A percentile compares a stretch with the other conserved stretches of the same genome.
Conservation (phyloP, 768 basidiomycete genomes). For the Nevesoporus exiguus region DNA sequence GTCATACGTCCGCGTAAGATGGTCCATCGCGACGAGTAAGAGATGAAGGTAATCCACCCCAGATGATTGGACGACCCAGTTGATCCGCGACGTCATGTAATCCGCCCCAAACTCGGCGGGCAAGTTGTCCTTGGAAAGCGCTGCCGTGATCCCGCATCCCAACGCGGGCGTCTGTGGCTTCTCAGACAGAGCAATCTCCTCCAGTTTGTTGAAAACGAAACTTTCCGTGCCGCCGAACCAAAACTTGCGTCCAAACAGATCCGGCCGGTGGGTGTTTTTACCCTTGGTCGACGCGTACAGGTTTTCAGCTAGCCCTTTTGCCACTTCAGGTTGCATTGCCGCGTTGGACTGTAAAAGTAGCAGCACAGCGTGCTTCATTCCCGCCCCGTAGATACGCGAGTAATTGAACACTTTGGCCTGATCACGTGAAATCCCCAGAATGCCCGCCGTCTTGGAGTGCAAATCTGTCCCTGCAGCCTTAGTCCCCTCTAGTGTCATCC, state of each 20-base stretch:
- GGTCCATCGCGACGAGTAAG: constrained; percentile 91
- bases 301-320: constrained; percentile 75
- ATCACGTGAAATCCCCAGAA: constrained; percentile 89
- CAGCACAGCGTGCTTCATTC: constrained; percentile 88
- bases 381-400: constrained; percentile 97
- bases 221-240: constrained; percentile 98
- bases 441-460: constrained; percentile 93
- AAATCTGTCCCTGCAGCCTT: constrained; percentile 93
- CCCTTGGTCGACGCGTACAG: constrained; percentile 94
- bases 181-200: constrained; percentile 87
- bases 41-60: constrained; percentile 98
- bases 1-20: constrained; percentile 74
- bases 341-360: constrained; percentile 84
- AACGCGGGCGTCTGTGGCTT: constrained; percentile 89
- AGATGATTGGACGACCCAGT: constrained; percentile 99
- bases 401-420: constrained; percentile 99
- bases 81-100: constrained; percentile 95
- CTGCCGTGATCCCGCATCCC: constrained; percentile 90
- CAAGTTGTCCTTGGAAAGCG: constrained; percentile 87
- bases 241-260: constrained; percentile 78
- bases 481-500: constrained; percentile 99
- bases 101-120: constrained; percentile 77
- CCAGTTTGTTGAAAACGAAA: constrained; percentile 96
- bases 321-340: constrained; percentile 71
- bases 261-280: constrained; percentile 70